Evolutionary conservation across 306 rosid genomes (phyloP).

Genomic region (Vigna nakashimae): DNA sequence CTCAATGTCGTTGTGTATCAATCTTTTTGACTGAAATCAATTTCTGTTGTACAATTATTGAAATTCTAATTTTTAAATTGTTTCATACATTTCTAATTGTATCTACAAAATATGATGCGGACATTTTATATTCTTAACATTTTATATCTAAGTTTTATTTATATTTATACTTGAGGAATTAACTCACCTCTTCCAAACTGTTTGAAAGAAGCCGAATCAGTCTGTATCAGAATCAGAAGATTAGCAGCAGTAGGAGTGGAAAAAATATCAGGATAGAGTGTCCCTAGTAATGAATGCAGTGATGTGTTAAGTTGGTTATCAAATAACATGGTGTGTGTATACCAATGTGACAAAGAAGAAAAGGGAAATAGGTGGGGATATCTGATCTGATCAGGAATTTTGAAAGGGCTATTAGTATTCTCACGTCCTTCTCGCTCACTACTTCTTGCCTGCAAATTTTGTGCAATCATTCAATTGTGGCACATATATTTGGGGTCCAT

Average conservation of each 20-base stretch:
- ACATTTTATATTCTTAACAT: neutral
- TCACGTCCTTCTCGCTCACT: conserved; percentile 40
- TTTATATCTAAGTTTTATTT: neutral
- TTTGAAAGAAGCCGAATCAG: neutral
- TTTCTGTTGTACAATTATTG: conserved; percentile 22
- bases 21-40: conserved; percentile 29
- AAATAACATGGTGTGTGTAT: neutral
- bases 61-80: neutral
- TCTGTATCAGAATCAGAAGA: no score
- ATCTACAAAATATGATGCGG: neutral
- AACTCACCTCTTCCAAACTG: neutral
- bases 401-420: conserved; percentile 36
- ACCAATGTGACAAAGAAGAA: neutral
- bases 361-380: neutral
- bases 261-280: neutral
- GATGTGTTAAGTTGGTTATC: neutral
- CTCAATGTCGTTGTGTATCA: conserved; percentile 16
- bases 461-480: conserved; percentile 39
- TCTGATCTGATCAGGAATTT: conserved; percentile 10
- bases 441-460: conserved; percentile 36
- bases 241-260: neutral
- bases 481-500: conserved; percentile 44
- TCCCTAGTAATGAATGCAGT: neutral
- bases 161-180: no score
- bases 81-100: neutral